phyloP scores from a whole-genome alignment of 805 yeast species.

The Ogataea kodamae region DNA sequence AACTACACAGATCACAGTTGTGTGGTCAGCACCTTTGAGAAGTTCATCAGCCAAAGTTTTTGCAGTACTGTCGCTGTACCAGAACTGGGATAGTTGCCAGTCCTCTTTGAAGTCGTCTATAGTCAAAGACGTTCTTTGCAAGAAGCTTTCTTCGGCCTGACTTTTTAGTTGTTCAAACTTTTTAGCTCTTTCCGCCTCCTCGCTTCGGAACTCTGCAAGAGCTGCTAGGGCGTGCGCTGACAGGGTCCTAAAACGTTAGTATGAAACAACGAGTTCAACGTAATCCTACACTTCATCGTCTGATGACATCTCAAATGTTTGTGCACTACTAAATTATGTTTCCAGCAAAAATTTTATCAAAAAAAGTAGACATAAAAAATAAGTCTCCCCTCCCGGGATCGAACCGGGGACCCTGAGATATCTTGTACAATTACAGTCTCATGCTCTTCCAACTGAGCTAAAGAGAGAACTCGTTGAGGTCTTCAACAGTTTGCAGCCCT shows the following conservation, averaged over 20 bases:
- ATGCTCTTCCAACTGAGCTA: slow-evolving; percentile 28
- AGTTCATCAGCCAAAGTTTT: slow-evolving; percentile 63
- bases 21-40: slow-evolving; percentile 69
- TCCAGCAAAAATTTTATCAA: no score
- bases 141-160: slow-evolving; percentile 55
- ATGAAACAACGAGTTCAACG: no score
- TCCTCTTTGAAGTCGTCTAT: slow-evolving; percentile 83
- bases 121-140: slow-evolving; percentile 27
- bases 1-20: slow-evolving; percentile 69
- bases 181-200: slow-evolving; percentile 55
- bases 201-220: slow-evolving; percentile 59
- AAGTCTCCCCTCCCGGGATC: slow-evolving; percentile 28
- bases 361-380: slow-evolving; percentile 2
- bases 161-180: slow-evolving; percentile 52
- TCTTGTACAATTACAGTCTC: slow-evolving; percentile 23
- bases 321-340: no score
- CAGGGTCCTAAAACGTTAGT: slow-evolving; percentile 33
- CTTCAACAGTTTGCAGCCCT: no score
- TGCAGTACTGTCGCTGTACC: slow-evolving; percentile 81
- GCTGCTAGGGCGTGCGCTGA: slow-evolving; percentile 53
- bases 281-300: no score
- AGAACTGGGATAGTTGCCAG: slow-evolving; percentile 93
- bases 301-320: slow-evolving; percentile 8
- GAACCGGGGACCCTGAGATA: slow-evolving; percentile 29
- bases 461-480: slow-evolving; percentile 24